phyloP scores from a whole-genome alignment of 257 asterid genomes.

The Sherardia arvensis region DNA sequence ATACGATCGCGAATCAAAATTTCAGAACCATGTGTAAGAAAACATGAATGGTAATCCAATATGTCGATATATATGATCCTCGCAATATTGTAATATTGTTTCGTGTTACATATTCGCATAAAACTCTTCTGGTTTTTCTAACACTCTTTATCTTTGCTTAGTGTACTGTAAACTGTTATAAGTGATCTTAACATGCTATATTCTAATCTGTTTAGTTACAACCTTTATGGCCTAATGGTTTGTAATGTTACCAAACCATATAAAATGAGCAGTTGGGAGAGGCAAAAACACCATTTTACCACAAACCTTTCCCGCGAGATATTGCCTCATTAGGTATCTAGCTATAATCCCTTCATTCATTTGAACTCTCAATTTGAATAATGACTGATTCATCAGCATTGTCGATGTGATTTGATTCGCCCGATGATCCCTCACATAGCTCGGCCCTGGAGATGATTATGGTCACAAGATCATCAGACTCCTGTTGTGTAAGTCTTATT shows the following conservation, averaged over 20 bases:
- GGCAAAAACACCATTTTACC: background rate
- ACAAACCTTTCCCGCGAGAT: background rate
- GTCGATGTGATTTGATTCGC: constrained; percentile 3
- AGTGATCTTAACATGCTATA: background rate
- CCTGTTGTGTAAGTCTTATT: background rate
- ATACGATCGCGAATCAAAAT: background rate
- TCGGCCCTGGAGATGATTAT: background rate
- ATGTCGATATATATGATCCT: no score
- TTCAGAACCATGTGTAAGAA: background rate
- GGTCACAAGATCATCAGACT: constrained; percentile 11
- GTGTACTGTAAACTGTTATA: background rate
- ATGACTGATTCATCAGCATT: constrained; percentile 14
- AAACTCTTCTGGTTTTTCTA: background rate
- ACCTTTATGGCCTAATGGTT: background rate
- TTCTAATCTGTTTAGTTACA: background rate
- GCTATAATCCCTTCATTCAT: background rate
- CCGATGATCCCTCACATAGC: constrained; percentile 14
- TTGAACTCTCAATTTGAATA: constrained; percentile 12
- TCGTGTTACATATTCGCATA: background rate
- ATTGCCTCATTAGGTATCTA: background rate
- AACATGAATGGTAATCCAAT: no score
- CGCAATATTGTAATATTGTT: no score
- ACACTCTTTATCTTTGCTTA: background rate
- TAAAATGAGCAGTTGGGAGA: background rate
- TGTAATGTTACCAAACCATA: background rate